Conservation (phyloP, 75 land plant genomes). For the Selaginella moellendorffii region DNA sequence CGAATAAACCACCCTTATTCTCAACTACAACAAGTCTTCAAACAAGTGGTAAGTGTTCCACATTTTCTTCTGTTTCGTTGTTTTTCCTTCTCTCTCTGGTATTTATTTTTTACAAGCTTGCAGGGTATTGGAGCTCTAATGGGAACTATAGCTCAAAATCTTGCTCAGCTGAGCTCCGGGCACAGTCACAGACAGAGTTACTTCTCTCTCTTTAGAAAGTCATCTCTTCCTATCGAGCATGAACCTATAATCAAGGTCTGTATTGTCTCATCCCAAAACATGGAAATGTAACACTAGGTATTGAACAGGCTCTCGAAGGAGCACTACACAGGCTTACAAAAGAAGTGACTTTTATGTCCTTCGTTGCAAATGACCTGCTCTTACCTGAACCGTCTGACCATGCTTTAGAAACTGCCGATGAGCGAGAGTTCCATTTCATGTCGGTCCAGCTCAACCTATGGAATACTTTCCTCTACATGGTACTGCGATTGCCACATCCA, state of each 20-base stretch:
- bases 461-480: constrained; percentile 34
- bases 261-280: not conserved
- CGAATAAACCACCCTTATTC: constrained; percentile 94
- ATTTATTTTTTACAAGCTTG: not conserved
- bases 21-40: constrained; percentile 33
- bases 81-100: too few species aligned
- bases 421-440: constrained; percentile 16
- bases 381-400: constrained; percentile 22
- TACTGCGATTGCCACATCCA: constrained; percentile 5
- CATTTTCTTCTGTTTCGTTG: too few species aligned
- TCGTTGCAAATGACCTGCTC: constrained; percentile 21
- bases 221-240: constrained; percentile 16
- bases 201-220: not conserved
- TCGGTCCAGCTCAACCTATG: constrained; percentile 24
- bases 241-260: constrained; percentile 21
- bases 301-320: constrained; percentile 20
- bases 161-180: not conserved
- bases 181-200: not conserved
- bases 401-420: constrained; percentile 9
- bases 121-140: constrained; percentile 8
- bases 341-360: constrained; percentile 18
- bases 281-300: not conserved
- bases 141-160: constrained; percentile 4
- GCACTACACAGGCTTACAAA: constrained; percentile 16
- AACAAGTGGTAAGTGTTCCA: constrained; percentile 21